phyloP scores from a whole-genome alignment of 495 filamentous ascomycete genomes.

The Hypoxylon trugodes region DNA sequence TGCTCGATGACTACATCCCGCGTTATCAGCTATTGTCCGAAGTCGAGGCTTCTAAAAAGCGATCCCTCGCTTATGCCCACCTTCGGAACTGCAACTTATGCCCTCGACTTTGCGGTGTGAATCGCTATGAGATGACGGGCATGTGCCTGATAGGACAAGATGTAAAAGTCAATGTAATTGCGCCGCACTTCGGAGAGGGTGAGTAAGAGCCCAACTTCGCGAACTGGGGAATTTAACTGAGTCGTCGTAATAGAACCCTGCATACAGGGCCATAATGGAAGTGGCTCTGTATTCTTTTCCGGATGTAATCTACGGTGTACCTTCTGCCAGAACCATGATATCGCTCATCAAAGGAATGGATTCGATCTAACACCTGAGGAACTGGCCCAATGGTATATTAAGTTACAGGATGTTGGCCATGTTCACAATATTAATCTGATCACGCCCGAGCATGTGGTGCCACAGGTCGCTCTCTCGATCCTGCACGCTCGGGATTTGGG shows the following conservation, averaged over 20 bases:
- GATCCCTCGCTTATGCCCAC: conserved; percentile 71
- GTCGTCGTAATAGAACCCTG: conserved; percentile 65
- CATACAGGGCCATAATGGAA: conserved; percentile 78
- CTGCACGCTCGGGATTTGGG: conserved; percentile 72
- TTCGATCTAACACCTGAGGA: conserved; percentile 79
- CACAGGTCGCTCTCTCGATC: conserved; percentile 76
- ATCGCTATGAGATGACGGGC: conserved; percentile 76
- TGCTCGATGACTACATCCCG: conserved; percentile 76
- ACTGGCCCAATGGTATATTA: conserved; percentile 78
- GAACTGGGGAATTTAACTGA: conserved; percentile 16
- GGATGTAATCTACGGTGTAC: conserved; percentile 77
- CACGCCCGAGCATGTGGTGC: conserved; percentile 78
- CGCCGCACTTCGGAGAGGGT: conserved; percentile 76
- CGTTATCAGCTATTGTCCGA: conserved; percentile 69
- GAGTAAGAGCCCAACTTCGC: conserved; percentile 25
- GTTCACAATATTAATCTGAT: conserved; percentile 83
- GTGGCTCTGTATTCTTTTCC: conserved; percentile 76
- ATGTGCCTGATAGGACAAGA: conserved; percentile 75
- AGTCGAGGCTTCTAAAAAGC: conserved; percentile 68
- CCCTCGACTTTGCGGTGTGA: conserved; percentile 75
- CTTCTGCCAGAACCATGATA: conserved; percentile 86
- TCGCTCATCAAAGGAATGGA: conserved; percentile 75
- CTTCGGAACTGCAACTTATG: conserved; percentile 79
- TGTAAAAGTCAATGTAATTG: conserved; percentile 78
- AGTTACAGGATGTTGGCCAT: conserved; percentile 73